Evolutionary conservation across 495 filamentous ascomycete species (phyloP).

Genomic region (Penicillium soppii): DNA sequence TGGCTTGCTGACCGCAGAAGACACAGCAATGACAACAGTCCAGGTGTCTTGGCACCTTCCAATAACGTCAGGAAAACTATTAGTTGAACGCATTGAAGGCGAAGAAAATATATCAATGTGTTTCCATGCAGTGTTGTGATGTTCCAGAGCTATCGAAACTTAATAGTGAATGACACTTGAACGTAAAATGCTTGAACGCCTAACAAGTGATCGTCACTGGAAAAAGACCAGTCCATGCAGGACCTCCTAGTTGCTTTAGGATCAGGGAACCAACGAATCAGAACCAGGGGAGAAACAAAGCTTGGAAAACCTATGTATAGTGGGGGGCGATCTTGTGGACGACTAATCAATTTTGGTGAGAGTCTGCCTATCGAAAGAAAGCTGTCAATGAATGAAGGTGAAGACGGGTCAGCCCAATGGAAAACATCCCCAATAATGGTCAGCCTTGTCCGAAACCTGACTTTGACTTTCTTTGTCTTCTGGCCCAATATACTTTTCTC

Average conservation of each 20-base stretch:
- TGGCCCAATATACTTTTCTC: background rate
- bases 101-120: too few species aligned
- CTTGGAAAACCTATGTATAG: background rate
- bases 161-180: too few species aligned
- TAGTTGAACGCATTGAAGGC: too few species aligned
- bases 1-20: background rate
- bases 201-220: background rate
- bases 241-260: background rate
- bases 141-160: too few species aligned
- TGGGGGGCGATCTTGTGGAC: background rate
- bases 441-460: background rate
- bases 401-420: background rate
- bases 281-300: background rate
- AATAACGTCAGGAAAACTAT: too few species aligned
- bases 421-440: background rate
- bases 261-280: background rate
- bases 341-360: background rate
- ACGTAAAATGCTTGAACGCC: background rate
- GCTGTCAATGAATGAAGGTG: background rate
- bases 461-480: conserved; percentile 4
- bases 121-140: too few species aligned
- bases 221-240: background rate
- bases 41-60: background rate
- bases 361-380: background rate
- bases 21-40: background rate